Evolutionary conservation across 768 basidiomycete genomes (phyloP), one percentile per base, ranked within the genome.

Genomic region (Podaxis sp.): DNA sequence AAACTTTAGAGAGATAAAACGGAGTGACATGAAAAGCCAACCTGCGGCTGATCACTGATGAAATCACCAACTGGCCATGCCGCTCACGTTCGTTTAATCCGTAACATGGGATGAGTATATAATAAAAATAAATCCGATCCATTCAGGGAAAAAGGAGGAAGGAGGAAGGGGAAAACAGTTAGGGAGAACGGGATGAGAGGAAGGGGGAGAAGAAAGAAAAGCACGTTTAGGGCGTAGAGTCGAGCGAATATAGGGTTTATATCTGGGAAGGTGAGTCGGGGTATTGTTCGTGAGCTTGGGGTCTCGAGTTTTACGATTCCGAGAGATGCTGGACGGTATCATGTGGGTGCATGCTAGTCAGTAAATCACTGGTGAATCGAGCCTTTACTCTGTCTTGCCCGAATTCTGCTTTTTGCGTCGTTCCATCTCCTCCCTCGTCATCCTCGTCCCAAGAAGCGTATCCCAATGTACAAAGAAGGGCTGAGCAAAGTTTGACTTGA

Each of bases 381-480:
- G 33, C 26, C 6, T 48, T 36, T 48, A 76, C 59, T 74, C 70
- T 30, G 44, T 69, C 64, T 82, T 80, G 42, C 64, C 64, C 46
- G 62, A 52, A 44, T 77, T 82, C 56, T 73, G 52, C 17, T 62
- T 68, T 62, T 71, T 82, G 28, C 87, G 85, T 48, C 70, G 73
- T 64, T 85, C 83, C 53, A 91, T 81, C 51, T 92, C 87, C 65
- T 80, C 70, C 26, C 91, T 81, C 3, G 90, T 91, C 88, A 93
- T 86, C 44, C 90, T 83, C 13, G 96, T 97, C 48, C 92, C 90
- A 59, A 97, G 80, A 26, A 97, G 71, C 8, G 75, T 75, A 71
- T 99, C 96, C 95, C 95, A 99, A 69, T 96, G 95, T 49, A 96
- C 80, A 74, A 96, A 99, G 80, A 95, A 99, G 0, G 96, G 96